Evolutionary conservation across 345 rosid genomes (phyloP).

Genomic region (Diplotaxis tenuifolia): DNA sequence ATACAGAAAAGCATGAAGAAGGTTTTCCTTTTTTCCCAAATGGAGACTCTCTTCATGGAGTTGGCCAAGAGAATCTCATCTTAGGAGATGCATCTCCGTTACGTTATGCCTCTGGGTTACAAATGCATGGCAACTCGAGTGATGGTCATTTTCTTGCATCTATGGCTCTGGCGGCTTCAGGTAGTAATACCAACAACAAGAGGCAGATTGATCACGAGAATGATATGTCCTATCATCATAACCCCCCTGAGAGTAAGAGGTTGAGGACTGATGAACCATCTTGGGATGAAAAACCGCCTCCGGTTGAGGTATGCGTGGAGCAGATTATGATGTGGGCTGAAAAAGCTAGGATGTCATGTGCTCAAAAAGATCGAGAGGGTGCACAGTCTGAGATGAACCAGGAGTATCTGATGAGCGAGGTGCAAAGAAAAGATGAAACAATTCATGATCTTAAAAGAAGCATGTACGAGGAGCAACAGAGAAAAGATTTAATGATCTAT

Average conservation of each 20-base stretch:
- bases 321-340: conserved; percentile 45
- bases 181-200: conserved; percentile 58
- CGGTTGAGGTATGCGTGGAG: conserved; percentile 49
- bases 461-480: conserved; percentile 60
- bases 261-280: conserved; percentile 54
- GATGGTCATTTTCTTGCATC: conserved; percentile 62
- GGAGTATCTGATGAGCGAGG: conserved; percentile 49
- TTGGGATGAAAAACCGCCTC: conserved; percentile 51
- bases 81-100: conserved; percentile 52
- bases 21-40: conserved; percentile 50
- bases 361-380: neutral
- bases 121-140: conserved; percentile 45
- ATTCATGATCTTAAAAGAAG: conserved; percentile 63
- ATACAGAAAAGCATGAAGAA: conserved; percentile 38
- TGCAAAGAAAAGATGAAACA: conserved; percentile 46
- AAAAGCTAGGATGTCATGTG: conserved; percentile 48
- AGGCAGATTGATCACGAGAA: conserved; percentile 59
- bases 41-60: conserved; percentile 45
- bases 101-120: conserved; percentile 55
- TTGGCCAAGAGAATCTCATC: conserved; percentile 56
- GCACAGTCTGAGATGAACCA: conserved; percentile 46
- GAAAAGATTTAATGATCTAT: conserved; percentile 48
- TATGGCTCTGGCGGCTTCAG: conserved; percentile 66
- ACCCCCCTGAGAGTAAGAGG: conserved; percentile 63
- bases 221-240: conserved; percentile 47